These are phyloP conservation scores for Xylaria sp. DNA, from an alignment of 495 filamentous ascomycete genomes.

Conservation along the genomic window DNA sequence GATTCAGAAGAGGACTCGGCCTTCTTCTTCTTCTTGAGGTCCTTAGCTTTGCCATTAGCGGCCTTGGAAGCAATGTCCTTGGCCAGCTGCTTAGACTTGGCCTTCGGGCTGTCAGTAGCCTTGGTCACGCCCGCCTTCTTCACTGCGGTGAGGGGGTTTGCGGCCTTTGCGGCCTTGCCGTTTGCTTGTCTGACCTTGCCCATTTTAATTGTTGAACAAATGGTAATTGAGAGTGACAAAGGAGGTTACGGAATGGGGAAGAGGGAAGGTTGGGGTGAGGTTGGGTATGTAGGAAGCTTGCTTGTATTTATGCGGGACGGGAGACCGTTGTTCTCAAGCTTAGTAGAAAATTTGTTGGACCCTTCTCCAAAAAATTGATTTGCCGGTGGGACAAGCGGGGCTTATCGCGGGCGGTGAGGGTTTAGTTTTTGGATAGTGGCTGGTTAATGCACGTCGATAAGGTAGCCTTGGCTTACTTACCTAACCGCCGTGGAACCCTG, in stretches of 20 bases:
- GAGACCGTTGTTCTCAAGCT: not conserved
- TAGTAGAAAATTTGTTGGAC: constrained; percentile 36
- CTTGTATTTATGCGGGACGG: constrained; percentile 13
- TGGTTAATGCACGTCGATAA: constrained; percentile 22
- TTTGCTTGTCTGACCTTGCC: constrained; percentile 63
- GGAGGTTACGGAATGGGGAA: constrained; percentile 14
- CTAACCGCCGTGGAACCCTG: not conserved
- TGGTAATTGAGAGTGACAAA: constrained; percentile 32
- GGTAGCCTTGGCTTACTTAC: no score
- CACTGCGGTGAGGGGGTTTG: constrained; percentile 45
- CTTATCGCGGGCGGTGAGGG: constrained; percentile 37
- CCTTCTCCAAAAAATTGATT: constrained; percentile 33
- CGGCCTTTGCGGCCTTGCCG: constrained; percentile 47
- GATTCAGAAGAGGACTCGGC: constrained; percentile 50
- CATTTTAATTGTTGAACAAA: constrained; percentile 50
- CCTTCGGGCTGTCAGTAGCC: constrained; percentile 50
- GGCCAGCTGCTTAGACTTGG: constrained; percentile 61
- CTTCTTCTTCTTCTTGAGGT: constrained; percentile 61
- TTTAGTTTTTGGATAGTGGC: constrained; percentile 1
- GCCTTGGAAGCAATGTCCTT: constrained; percentile 55
- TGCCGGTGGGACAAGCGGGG: constrained; percentile 37
- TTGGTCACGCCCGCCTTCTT: constrained; percentile 54
- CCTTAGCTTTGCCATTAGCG: constrained; percentile 49
- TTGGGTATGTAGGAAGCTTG: constrained; percentile 16
- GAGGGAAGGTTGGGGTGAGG: constrained; percentile 18